These are phyloP conservation scores for Neotropicomus parvogracilis DNA, from an alignment of 1,284 basidiomycete species.

Conservation along the genomic window DNA sequence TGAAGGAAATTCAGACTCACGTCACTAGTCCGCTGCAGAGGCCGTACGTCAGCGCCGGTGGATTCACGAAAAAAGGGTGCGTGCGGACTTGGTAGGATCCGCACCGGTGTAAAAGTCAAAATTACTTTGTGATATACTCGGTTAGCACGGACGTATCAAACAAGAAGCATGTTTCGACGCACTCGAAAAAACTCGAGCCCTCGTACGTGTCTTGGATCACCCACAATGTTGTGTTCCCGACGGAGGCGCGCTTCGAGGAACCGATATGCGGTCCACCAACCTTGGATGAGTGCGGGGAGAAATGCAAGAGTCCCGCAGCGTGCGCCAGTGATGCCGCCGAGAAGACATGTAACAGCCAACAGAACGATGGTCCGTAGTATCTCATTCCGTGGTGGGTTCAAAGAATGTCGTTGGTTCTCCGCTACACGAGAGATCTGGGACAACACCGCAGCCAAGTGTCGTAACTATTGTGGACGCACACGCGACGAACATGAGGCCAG, in stretches of 20 bases:
- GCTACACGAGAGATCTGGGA: constrained; percentile 4
- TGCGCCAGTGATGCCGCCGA: constrained; percentile 13
- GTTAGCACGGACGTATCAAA: constrained; percentile 13
- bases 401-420: constrained; percentile 5
- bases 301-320: constrained; percentile 12
- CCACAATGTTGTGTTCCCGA: constrained; percentile 52
- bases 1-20: constrained; percentile 37
- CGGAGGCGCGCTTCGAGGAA: constrained; percentile 30
- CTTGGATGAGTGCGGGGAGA: constrained; percentile 5
- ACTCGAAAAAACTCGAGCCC: constrained; percentile 55
- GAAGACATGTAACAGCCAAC: constrained; percentile 14
- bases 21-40: constrained; percentile 54
- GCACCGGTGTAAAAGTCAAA: constrained; percentile 55
- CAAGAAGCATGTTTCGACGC: constrained; percentile 22
- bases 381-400: constrained; percentile 18
- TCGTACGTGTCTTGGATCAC: constrained; percentile 52
- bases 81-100: constrained; percentile 58
- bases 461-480: constrained; percentile 19
- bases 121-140: constrained; percentile 35
- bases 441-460: constrained; percentile 17
- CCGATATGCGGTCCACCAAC: not conserved
- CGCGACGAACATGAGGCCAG: constrained; percentile 22
- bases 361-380: constrained; percentile 9
- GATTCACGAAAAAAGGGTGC: constrained; percentile 1
- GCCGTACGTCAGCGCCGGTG: constrained; percentile 14